phyloP scores from a whole-genome alignment of 495 filamentous ascomycete genomes.

The Aspergillus affinis region DNA sequence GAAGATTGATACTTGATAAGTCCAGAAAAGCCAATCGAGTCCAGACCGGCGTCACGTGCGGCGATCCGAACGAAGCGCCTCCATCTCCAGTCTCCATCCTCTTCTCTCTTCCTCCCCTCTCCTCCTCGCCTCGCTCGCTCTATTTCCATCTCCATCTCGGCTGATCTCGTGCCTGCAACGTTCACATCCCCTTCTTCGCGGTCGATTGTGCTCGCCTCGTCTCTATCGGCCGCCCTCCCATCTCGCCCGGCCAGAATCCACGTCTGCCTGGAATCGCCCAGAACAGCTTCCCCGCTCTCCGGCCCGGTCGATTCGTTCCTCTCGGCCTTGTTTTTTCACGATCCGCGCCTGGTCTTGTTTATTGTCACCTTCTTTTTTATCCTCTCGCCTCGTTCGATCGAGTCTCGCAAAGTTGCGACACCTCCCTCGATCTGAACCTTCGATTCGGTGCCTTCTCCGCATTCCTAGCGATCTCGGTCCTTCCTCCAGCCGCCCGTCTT shows the following conservation, averaged over 20 bases:
- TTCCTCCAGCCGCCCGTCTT: slow-evolving; percentile 15
- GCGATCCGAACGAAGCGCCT: too few relatives aligned
- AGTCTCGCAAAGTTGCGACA: neutral
- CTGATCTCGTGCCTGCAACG: neutral
- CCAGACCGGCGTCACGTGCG: slow-evolving; percentile 26
- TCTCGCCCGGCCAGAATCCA: neutral
- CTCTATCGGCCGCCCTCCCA: slow-evolving; percentile 3
- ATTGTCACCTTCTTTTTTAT: neutral
- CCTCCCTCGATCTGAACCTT: neutral
- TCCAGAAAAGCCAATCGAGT: slow-evolving; percentile 4
- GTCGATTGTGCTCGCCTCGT: neutral
- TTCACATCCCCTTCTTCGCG: neutral
- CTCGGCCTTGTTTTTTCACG: neutral
- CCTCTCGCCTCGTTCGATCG: neutral
- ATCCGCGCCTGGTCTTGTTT: neutral
- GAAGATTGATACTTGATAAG: too few relatives aligned
- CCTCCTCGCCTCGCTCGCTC: neutral
- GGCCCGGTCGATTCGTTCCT: neutral
- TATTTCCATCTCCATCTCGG: neutral
- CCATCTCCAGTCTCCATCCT: neutral
- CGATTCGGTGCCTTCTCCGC: slow-evolving; percentile 9
- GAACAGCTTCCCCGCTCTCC: slow-evolving; percentile 8
- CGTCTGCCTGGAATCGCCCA: neutral
- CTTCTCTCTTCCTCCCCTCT: neutral
- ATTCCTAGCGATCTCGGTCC: slow-evolving; percentile 1